Percentiles rank a stretch among this genome's conserved stretches.
These are phyloP conservation scores for Puya raimondii DNA, from an alignment of 176 grass and related monocot species.

Conservation along the genomic window DNA sequence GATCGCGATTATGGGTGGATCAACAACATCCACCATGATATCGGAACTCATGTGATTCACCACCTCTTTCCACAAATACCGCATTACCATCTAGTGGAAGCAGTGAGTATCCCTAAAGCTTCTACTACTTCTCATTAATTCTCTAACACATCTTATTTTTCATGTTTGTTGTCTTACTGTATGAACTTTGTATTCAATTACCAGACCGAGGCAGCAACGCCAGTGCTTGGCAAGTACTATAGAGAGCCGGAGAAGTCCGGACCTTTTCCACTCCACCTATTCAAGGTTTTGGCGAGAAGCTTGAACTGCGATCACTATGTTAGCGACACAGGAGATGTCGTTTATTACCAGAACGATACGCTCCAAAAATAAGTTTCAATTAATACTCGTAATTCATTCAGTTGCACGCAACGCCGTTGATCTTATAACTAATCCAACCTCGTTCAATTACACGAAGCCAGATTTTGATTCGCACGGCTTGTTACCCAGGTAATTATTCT, in stretches of 20 bases:
- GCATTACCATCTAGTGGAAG: constrained; percentile 86
- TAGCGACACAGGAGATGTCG: constrained; percentile 55
- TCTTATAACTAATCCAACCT: background rate
- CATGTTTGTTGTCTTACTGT: background rate
- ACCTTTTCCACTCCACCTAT: constrained; percentile 66
- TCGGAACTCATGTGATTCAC: constrained; percentile 93
- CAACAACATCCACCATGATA: constrained; percentile 93
- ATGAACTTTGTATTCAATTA: constrained; percentile 20
- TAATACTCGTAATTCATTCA: constrained; percentile 16
- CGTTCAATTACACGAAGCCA: background rate
- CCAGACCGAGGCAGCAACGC: constrained; percentile 84
- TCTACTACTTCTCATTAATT: background rate
- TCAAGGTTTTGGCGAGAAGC: constrained; percentile 39
- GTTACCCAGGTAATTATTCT: background rate
- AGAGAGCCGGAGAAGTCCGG: constrained; percentile 71
- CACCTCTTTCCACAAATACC: constrained; percentile 94
- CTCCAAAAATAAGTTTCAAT: constrained; percentile 28
- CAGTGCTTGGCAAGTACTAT: constrained; percentile 89
- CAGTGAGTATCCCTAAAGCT: constrained; percentile 31
- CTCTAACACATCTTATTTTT: background rate
- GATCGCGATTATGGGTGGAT: constrained; percentile 90
- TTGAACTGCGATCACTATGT: constrained; percentile 72
- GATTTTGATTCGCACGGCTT: background rate
- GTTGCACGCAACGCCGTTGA: background rate
- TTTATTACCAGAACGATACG: constrained; percentile 75